Evolutionary conservation across 2,329 filamentous ascomycete species (phyloP), one percentile per base, ranked within the genome.

Genomic region (Botrytis fragariae): DNA sequence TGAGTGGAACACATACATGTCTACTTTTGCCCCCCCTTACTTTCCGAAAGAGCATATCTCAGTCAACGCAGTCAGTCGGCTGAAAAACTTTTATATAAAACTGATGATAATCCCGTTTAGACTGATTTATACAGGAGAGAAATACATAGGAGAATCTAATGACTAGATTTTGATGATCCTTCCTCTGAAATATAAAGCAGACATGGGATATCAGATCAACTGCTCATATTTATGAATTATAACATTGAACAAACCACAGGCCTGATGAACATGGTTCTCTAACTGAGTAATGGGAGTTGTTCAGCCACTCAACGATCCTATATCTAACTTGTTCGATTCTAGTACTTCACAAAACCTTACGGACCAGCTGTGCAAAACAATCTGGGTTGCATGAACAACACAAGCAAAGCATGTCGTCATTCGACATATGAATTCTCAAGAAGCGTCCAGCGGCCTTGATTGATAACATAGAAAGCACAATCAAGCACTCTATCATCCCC

Each of bases 161-260:
- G 0, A 3, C 0, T 3, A 16, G 12, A 3, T 16, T 29, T 54
- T 5, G 1, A 4, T 7, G 51, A 16, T 54, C 5, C 7, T 29
- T 3, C 51, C 5, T 54, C 12, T 54, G 51, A 54, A 54, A 8
- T 29, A 29, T 0, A 54, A 29, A 29, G 8, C 4, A 3, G 4
- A 29, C 2, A 7, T n/a, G 5, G 16, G 12, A 8, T 29, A 1
- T 8, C 16, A 54, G 1, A 29, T 14, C 12, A n/a, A 29, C 4
- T 4, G 16, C 14, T 16, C 1, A 3, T n/a, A n/a, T 29, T 1
- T 3, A 54, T 18, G 3, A 2, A 16, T 12, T 1, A 54, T 16
- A 1, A n/a, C 10, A 54, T 54, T 7, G 2, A 7, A n/a, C 12
- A 54, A 0, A 16, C 25, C 4, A 16, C 8, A 16, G 1, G 5